These are phyloP conservation scores for Fusarium oxysporum DNA, from an alignment of 2,329 filamentous ascomycete species.

Conservation along the genomic window DNA sequence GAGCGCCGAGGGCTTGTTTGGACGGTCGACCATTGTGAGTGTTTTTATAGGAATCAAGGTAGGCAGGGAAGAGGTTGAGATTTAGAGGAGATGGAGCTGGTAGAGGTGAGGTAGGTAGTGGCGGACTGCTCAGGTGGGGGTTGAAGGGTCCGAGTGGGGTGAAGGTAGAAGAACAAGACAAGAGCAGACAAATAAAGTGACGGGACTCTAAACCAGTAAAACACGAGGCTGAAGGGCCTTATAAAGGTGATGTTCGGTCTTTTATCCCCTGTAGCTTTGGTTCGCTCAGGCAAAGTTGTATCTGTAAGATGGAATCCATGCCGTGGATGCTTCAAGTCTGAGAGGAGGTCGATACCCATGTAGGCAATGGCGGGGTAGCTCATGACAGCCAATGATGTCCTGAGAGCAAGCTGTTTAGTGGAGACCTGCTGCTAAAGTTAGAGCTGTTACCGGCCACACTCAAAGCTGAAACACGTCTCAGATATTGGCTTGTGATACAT, in stretches of 20 bases:
- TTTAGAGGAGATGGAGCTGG: constrained; percentile 20
- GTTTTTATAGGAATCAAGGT: not conserved
- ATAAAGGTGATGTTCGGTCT: not conserved
- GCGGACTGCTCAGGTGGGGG: constrained; percentile 35
- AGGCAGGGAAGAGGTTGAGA: not conserved
- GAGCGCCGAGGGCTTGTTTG: constrained; percentile 84
- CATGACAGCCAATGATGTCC: constrained; percentile 2
- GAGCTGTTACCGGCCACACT: constrained; percentile 18
- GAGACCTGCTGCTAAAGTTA: constrained; percentile 24
- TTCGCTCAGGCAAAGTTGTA: constrained; percentile 12
- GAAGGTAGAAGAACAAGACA: not conserved
- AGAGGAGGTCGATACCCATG: constrained; percentile 24
- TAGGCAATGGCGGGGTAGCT: constrained; percentile 39
- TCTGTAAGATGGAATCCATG: constrained; percentile 1
- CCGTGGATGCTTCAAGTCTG: constrained; percentile 23
- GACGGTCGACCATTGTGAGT: constrained; percentile 78
- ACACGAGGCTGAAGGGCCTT: constrained; percentile 1
- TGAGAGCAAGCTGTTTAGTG: constrained; percentile 19
- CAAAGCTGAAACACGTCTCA: constrained; percentile 42
- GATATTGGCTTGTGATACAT: constrained; percentile 36
- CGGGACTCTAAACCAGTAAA: not conserved
- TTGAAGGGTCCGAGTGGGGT: constrained; percentile 36
- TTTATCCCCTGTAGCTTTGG: constrained; percentile 2
- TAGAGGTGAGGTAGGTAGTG: constrained; percentile 15
- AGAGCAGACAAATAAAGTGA: constrained; percentile 6